phyloP scores from a whole-genome alignment of 768 basidiomycete genomes.

The Amanita polypyramis region DNA sequence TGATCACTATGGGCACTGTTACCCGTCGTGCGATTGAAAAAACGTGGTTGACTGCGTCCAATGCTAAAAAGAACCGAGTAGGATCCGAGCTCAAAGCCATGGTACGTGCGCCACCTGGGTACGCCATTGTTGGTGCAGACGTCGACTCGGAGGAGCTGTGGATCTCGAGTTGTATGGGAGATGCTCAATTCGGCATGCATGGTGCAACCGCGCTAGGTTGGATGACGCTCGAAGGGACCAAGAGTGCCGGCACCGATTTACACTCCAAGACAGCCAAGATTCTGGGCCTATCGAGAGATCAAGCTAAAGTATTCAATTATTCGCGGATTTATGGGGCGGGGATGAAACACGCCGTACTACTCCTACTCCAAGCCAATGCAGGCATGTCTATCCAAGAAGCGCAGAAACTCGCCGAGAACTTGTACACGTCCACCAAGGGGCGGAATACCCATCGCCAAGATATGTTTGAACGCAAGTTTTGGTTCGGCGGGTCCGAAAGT shows the following conservation, averaged over 20 bases:
- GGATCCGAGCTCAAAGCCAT: conserved; percentile 97
- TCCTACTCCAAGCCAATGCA: conserved; percentile 79
- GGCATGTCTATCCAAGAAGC: conserved; percentile 72
- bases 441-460: conserved; percentile 70
- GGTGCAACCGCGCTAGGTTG: conserved; percentile 96
- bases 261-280: conserved; percentile 96
- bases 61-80: conserved; percentile 96
- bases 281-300: conserved; percentile 85
- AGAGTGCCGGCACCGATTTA: conserved; percentile 87
- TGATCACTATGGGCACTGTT: conserved; percentile 97
- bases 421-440: conserved; percentile 93
- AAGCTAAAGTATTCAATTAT: conserved; percentile 98
- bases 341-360: conserved; percentile 83
- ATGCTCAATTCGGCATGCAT: conserved; percentile 94
- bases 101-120: conserved; percentile 90
- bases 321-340: conserved; percentile 99
- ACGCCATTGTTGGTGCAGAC: conserved; percentile 93
- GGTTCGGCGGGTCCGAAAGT: conserved; percentile 95
- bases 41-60: conserved; percentile 97
- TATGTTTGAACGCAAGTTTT: conserved; percentile 76
- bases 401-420: conserved; percentile 65
- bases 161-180: conserved; percentile 98
- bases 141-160: conserved; percentile 98
- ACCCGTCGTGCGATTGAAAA: conserved; percentile 96
- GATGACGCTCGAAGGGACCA: conserved; percentile 99